Base-by-base conservation (phyloP, 805 yeast species). In the Candida maltosa region DNA sequence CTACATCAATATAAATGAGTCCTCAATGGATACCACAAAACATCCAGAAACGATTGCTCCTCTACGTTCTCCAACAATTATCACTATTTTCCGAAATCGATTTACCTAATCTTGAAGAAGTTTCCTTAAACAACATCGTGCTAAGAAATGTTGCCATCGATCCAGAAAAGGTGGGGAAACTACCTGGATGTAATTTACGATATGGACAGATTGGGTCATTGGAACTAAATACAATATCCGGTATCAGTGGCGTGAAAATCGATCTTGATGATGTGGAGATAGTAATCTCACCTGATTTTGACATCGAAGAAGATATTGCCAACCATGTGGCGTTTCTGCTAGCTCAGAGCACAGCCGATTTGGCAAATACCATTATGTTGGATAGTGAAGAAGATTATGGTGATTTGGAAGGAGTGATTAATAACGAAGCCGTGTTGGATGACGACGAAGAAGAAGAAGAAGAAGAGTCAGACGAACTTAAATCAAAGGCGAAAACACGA, bases 11-110 rank as follows among this genome's bases (percentile, higher is more conserved):
- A 8, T 21, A 28, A 29, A 52, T 44, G 51, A 51, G 52, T 45
- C 59, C 69, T 53, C 48, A 52, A 42, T 87, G 95, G 94, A 72
- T 86, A 57, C 91, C 95, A 5, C 91, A 82, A 55, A 85, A 83
- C 58, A 69, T 89, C 27, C 96, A 88, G 51, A 83, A 85, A 60
- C 69, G 95, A 47, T 73, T 88, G 25, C 73, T 89, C 28, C 76
- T 84, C 28, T 87, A 87, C 56, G 76, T 88, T 4, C 71, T 89
- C 17, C 86, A 84, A 53, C 91, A 87, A 57, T 74, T 88, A 29
- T 78, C 89, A 11, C 61, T 89, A 27, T 86, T 89, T 51, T 83
- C 95, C 1, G 84, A 82, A 45, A 74, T 88, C 16, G 94, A 88
- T 55, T 65, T 87, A 14, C 83, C 87, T 14, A 83, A 87, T 51